Percentiles rank a stretch among this genome's conserved stretches.
phyloP scores from a whole-genome alignment of 108 stramenopile species.

The Cyclotella sp. region DNA sequence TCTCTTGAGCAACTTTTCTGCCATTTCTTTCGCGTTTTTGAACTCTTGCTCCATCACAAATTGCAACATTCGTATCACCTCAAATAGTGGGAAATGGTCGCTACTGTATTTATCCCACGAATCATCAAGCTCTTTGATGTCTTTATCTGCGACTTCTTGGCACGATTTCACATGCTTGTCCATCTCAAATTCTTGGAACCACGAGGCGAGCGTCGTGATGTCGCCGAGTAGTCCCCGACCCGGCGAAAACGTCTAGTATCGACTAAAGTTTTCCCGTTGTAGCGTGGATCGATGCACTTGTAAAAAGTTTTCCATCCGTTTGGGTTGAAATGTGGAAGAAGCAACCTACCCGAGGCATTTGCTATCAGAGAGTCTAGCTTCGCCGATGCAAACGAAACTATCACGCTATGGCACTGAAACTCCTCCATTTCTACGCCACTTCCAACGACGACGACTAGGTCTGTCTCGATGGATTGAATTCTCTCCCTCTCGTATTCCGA shows the following conservation, averaged over 20 bases:
- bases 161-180: background rate
- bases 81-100: background rate
- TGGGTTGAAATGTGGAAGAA: background rate
- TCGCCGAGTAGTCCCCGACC: background rate
- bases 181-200: constrained; percentile 6
- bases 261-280: background rate
- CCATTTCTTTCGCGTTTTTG: background rate
- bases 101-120: background rate
- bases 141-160: background rate
- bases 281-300: background rate
- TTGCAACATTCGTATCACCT: background rate
- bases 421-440: background rate
- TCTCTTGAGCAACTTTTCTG: background rate
- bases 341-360: background rate
- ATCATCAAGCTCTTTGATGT: background rate
- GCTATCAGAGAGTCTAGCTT: constrained; percentile 4
- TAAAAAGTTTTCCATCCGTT: background rate
- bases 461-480: background rate
- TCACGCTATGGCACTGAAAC: background rate
- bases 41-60: background rate
- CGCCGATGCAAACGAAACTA: background rate
- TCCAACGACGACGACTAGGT: background rate
- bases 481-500: background rate
- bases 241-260: background rate
- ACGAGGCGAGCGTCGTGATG: background rate